Base-by-base conservation (phyloP, 306 rosid species). In the Macrotyloma uniflorum region DNA sequence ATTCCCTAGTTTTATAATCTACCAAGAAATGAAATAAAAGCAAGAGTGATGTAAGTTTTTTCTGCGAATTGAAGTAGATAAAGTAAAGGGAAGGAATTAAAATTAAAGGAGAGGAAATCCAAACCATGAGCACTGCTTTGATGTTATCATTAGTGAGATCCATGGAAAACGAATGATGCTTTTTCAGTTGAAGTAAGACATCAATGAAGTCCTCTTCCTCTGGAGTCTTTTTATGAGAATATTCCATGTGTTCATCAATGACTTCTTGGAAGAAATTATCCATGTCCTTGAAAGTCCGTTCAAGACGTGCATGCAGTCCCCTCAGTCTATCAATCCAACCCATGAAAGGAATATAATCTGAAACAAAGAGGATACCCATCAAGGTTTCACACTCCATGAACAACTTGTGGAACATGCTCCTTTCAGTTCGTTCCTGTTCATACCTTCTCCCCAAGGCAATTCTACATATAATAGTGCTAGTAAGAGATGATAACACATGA, bases 231-330 rank as follows among this genome's bases (percentile, higher is more conserved):
- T 59, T 30, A 32, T 19, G 38, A 57, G 42, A 36, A 36, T 7
- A 8, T 1, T 20, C 51, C 32, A 79, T 26, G 75, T 70, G 82
- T 59, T 79, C 51, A 10, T 59, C 46, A 26, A 79, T 47, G 9
- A 79, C 12, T 8, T 70, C 32, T 22, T 70, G 77, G 9, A n/a
- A 79, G 8, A 79, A 59, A 4, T n/a, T 33, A 33, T 79, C 82
- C 19, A 79, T 0, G 32, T 70, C 77, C 19, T 79, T 20, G 30
- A 19, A 79, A 11, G 4, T 79, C 20, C 30, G 61, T 53, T 77
- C 59, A 28, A 78, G 47, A 40, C 68, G 69, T 6, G 35, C 13
- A 40, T 54, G 69, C 18, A 78, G 14, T 40, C 82, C 82, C n/a
- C 30, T 54, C 0, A 78, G 35, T 67, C 8, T 78, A 67, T 78